Conservation (phyloP, 2,329 filamentous ascomycete genomes). For the Phaeosphaeriaceae sp. region DNA sequence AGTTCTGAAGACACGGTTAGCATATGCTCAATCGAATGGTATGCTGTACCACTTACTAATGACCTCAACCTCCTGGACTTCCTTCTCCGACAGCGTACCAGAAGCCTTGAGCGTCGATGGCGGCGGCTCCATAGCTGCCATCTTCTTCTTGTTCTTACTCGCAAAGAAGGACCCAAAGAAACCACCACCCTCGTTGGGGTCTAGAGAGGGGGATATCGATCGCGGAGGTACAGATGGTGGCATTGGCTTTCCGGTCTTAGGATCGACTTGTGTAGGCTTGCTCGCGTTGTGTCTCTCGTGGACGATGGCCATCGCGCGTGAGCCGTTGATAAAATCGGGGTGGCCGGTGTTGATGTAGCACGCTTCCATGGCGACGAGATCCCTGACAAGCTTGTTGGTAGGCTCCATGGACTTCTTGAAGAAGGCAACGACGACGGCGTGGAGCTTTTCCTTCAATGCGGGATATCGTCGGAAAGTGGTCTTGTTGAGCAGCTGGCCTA, state of each 20-base stretch:
- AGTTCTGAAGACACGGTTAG: constrained; percentile 68
- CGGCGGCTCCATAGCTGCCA: constrained; percentile 98
- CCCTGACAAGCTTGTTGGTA: constrained; percentile 93
- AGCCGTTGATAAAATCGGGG: constrained; percentile 95
- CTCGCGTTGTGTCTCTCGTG: constrained; percentile 84
- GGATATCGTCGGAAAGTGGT: constrained; percentile 91
- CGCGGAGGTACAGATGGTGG: constrained; percentile 71
- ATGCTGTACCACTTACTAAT: constrained; percentile 75
- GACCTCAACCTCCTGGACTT: constrained; percentile 95
- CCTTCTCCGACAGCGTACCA: constrained; percentile 90
- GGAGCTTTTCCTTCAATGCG: constrained; percentile 95
- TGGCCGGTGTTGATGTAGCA: constrained; percentile 99
- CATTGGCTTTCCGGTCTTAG: constrained; percentile 96
- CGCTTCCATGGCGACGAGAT: constrained; percentile 93
- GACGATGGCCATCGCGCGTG: constrained; percentile 96
- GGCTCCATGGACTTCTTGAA: constrained; percentile 99
- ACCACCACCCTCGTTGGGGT: constrained; percentile 67
- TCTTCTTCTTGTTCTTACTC: constrained; percentile 99
- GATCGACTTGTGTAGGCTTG: constrained; percentile 94
- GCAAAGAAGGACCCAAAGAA: constrained; percentile 99
- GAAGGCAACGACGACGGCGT: constrained; percentile 87
- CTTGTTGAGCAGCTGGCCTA: constrained; percentile 88
- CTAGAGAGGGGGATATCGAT: constrained; percentile 76
- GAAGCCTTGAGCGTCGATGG: constrained; percentile 93
- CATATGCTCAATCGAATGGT: not conserved